Base-by-base conservation (phyloP, 2,329 filamentous ascomycete genomes). In the Fusarium virguliforme region DNA sequence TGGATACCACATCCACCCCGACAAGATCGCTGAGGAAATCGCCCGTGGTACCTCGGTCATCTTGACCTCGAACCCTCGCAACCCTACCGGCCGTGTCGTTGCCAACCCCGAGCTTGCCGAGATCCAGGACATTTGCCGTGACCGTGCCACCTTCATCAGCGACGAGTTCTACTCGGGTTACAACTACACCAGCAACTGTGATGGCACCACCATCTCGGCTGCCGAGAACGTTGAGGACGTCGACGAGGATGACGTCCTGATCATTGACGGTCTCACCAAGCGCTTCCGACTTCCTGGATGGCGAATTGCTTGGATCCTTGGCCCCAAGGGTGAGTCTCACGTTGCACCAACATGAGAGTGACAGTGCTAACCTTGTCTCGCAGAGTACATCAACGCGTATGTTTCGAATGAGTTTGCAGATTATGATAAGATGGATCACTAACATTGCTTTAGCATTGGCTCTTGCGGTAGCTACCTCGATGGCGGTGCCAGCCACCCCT, bases 131-230 rank as follows among this genome's bases (percentile, higher is more conserved):
- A 92, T 97, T 75, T 97, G 94, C 85, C 91, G 94, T 78, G 93
- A 94, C 73, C 90, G 94, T 60, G 94, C 94, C 4, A 98, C 95
- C 1, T 86, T 98, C 62, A 95, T 98, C 80, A 94, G 95, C 83
- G 95, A 98, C 78, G 95, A 98, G 83, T 98, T 98, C 86, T 98
- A 98, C 84, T 91, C 91, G 10, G 94, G 95, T 24, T 98, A 98
- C 86, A 97, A 97, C 84, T 98, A 98, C 85, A 97, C 94, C 37
- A 93, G 90, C 74, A 87, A 94, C 83, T 98, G 95, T 80, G 95
- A 98, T 78, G 95, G 95, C 40, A 90, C 88, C 32, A 97, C 95
- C 46, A 94, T 98, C 79, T 95, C 92, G 55, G 92, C 94, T 8
- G 95, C 95, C 6, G 92, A 94, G 78, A 97, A 98, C 80, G 89